phyloP scores from a whole-genome alignment of 192 early-diverging fungal species.

The Diversispora epigaea region DNA sequence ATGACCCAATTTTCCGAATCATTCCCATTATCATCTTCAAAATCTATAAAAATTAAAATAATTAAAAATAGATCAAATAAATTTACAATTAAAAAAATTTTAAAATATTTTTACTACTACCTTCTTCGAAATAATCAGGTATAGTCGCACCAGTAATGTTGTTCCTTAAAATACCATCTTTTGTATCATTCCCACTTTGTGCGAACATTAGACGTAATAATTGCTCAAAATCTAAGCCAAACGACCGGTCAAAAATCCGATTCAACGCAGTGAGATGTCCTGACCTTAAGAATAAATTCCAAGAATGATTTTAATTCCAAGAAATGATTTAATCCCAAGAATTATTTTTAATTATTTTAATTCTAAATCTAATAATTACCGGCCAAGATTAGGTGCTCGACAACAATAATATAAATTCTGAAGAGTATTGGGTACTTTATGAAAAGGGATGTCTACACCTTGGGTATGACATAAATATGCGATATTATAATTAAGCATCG shows the following conservation, averaged over 20 bases:
- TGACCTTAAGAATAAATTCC: neutral
- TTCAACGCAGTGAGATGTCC: constrained; percentile 21
- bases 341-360: neutral
- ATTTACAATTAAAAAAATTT: neutral
- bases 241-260: constrained; percentile 18
- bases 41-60: neutral
- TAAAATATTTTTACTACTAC: constrained; percentile 11
- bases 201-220: constrained; percentile 17
- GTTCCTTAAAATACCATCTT: neutral
- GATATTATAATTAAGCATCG: constrained; percentile 58
- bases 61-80: neutral
- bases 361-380: constrained; percentile 32
- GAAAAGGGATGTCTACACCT: constrained; percentile 49
- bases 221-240: constrained; percentile 22
- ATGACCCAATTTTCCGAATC: constrained; percentile 7
- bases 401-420: constrained; percentile 51
- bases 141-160: constrained; percentile 7
- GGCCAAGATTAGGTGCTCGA: constrained; percentile 46
- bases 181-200: neutral
- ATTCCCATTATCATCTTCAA: constrained; percentile 26
- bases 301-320: neutral
- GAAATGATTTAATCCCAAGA: constrained; percentile 4
- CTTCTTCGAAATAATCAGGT: constrained; percentile 27
- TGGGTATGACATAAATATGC: constrained; percentile 60
- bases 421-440: constrained; percentile 50